phyloP scores from a whole-genome alignment of 768 basidiomycete species.

The Phylloporus arenicola region DNA sequence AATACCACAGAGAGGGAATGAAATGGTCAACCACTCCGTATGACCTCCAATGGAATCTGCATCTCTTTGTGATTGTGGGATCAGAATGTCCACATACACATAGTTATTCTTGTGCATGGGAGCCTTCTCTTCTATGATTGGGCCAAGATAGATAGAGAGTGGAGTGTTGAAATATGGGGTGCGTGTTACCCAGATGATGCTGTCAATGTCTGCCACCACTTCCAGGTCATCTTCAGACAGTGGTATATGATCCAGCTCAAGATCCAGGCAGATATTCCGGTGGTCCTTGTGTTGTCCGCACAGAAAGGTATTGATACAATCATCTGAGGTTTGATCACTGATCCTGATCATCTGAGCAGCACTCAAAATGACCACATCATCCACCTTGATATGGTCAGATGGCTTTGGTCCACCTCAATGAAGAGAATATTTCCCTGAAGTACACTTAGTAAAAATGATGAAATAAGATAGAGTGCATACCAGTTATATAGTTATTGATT shows the following conservation, averaged over 20 bases:
- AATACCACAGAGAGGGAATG: not conserved
- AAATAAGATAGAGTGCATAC: not conserved
- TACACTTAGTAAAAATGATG: not conserved
- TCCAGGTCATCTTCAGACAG: not conserved
- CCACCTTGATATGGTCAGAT: not conserved
- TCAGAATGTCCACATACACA: conserved; percentile 10
- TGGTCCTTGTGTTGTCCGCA: not conserved
- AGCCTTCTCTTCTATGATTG: not conserved
- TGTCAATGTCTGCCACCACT: conserved; percentile 10
- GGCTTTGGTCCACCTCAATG: too few species aligned
- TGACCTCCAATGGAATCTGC: not conserved
- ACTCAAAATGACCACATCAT: not conserved
- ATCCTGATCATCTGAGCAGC: conserved; percentile 1
- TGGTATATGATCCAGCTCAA: not conserved
- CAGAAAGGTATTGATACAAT: conserved; percentile 1
- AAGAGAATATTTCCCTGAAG: not conserved
- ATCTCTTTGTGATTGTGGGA: conserved; percentile 13
- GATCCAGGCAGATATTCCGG: conserved; percentile 5
- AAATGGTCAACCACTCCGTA: conserved; percentile 9
- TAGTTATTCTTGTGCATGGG: conserved; percentile 16
- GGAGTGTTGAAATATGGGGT: not conserved
- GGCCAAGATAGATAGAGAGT: not conserved
- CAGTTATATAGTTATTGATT: not conserved
- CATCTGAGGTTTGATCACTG: not conserved
- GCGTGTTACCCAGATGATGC: conserved; percentile 15